These are phyloP conservation scores for Populus trichocarpa DNA, from an alignment of 441 rosid genomes.

Conservation along the genomic window DNA sequence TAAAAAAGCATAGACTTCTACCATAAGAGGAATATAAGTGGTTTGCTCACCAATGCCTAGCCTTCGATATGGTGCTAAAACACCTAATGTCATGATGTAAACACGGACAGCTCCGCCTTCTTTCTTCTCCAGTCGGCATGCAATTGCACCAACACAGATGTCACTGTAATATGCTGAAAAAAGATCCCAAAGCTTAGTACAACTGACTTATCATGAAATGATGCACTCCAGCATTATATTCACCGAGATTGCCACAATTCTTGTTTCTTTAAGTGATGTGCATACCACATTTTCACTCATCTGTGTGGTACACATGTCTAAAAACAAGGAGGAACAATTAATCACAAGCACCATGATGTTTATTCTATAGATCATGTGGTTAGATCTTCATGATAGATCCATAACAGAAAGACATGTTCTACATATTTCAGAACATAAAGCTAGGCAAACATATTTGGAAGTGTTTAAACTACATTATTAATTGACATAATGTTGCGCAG, in stretches of 20 bases:
- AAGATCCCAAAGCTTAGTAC: constrained; percentile 11
- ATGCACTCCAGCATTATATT: background rate
- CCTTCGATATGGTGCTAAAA: constrained; percentile 94
- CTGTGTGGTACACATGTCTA: background rate
- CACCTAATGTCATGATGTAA: constrained; percentile 97
- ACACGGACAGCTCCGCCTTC: constrained; percentile 71
- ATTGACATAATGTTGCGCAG: background rate
- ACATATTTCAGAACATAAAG: background rate
- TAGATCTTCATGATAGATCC: background rate
- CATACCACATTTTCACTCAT: background rate
- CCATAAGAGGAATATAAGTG: background rate
- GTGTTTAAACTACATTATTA: background rate
- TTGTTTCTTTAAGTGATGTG: background rate
- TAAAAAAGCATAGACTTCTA: background rate
- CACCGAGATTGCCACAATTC: background rate
- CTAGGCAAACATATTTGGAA: too few relatives aligned
- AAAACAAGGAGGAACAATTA: background rate
- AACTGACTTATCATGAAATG: constrained; percentile 1
- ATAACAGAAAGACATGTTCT: background rate
- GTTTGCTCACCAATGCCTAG: constrained; percentile 78
- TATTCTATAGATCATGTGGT: background rate
- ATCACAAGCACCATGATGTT: background rate
- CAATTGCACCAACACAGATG: constrained; percentile 93
- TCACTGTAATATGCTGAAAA: constrained; percentile 85
- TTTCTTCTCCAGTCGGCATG: constrained; percentile 95